These are phyloP conservation scores for Nasturtium officinale DNA, from an alignment of 345 rosid genomes.

Conservation along the genomic window DNA sequence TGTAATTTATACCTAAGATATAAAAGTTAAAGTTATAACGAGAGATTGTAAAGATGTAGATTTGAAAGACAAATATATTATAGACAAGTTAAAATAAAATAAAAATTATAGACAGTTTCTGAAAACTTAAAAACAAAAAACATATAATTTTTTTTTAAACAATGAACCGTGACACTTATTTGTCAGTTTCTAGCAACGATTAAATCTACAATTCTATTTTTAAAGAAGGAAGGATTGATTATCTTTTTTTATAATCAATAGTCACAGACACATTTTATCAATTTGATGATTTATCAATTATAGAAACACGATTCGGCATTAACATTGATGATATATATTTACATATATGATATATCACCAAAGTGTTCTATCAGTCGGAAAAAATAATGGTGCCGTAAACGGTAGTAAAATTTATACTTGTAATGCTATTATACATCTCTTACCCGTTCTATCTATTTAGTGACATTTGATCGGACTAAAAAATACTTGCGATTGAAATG, in stretches of 20 bases:
- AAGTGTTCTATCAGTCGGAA: too few relatives aligned
- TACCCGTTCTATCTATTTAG: background rate
- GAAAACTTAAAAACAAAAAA: background rate
- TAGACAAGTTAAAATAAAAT: background rate
- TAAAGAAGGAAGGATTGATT: background rate
- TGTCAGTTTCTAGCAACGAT: slow-evolving; percentile 5
- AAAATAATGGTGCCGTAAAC: too few relatives aligned
- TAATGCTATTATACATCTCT: too few relatives aligned
- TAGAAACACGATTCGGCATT: too few relatives aligned
- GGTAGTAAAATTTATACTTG: too few relatives aligned
- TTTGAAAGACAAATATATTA: background rate
- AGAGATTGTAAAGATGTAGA: background rate
- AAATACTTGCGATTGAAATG: background rate
- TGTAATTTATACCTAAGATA: background rate
- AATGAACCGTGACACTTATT: slow-evolving; percentile 21
- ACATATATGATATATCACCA: too few relatives aligned
- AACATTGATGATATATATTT: too few relatives aligned
- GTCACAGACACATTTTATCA: too few relatives aligned
- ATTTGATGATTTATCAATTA: too few relatives aligned
- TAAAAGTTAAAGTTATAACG: background rate
- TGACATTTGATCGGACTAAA: background rate
- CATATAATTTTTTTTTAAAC: background rate
- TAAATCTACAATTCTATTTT: background rate
- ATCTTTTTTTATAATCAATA: too few relatives aligned
- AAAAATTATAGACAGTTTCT: background rate